These are phyloP conservation scores for Aspergillus mulundensis DNA, from an alignment of 495 filamentous ascomycete species.

Conservation along the genomic window DNA sequence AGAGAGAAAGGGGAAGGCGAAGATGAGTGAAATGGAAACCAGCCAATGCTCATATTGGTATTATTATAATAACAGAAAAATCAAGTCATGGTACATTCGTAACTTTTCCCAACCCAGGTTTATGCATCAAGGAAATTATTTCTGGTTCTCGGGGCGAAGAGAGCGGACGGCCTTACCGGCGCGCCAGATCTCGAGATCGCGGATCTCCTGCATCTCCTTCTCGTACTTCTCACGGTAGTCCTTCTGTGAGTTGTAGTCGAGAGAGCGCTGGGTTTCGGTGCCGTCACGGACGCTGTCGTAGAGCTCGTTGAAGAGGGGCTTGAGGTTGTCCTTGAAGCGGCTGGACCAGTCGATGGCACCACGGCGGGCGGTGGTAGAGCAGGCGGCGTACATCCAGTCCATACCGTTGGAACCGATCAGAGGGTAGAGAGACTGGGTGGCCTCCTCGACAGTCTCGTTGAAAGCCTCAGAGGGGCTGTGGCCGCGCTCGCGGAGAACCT, in stretches of 20 bases:
- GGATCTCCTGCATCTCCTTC: constrained; percentile 94
- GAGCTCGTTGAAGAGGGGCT: constrained; percentile 95
- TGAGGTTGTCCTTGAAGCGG: constrained; percentile 90
- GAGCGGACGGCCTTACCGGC: constrained; percentile 93
- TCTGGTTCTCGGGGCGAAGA: constrained; percentile 91
- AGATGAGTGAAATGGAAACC: not conserved
- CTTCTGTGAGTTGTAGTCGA: constrained; percentile 90
- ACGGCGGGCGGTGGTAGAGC: constrained; percentile 96
- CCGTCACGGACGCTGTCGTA: constrained; percentile 88
- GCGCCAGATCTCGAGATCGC: constrained; percentile 95
- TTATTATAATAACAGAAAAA: constrained; percentile 22
- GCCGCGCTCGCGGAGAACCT: constrained; percentile 97
- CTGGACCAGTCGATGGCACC: constrained; percentile 98
- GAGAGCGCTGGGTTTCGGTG: constrained; percentile 84
- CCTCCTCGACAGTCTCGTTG: constrained; percentile 99
- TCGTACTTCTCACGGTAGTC: constrained; percentile 96
- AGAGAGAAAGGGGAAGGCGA: not conserved
- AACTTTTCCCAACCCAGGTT: constrained; percentile 35
- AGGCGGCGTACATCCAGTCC: constrained; percentile 99
- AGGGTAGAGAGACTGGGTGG: constrained; percentile 95
- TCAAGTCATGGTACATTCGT: constrained; percentile 43
- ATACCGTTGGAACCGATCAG: constrained; percentile 94
- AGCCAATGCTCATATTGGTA: constrained; percentile 20
- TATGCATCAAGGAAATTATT: constrained; percentile 49
- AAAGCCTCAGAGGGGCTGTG: constrained; percentile 97